A percentile compares a stretch with the other conserved stretches of the same genome.
Evolutionary conservation across 169 alveolate genomes (phyloP).

Genomic region (Cryptosporidium ubiquitum): DNA sequence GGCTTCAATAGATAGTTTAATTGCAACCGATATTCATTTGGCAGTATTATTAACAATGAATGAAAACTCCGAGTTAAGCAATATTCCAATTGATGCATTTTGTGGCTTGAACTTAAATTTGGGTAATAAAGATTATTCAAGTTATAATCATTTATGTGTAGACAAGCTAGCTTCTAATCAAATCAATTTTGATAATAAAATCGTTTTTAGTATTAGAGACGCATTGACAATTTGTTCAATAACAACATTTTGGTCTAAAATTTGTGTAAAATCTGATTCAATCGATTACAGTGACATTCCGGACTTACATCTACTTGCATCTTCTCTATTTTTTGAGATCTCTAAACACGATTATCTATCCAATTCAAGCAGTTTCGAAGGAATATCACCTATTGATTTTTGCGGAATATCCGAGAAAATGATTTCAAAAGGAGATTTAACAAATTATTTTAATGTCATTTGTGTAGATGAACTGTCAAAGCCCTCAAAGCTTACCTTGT

Average conservation of each 20-base stretch:
- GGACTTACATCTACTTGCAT: slow-evolving; percentile 19
- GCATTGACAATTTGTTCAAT: slow-evolving; percentile 34
- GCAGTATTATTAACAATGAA: slow-evolving; percentile 7
- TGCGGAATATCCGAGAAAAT: slow-evolving; percentile 33
- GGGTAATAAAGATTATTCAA: neutral
- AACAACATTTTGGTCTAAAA: slow-evolving; percentile 56
- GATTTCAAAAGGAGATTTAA: slow-evolving; percentile 26
- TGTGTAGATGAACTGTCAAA: slow-evolving; percentile 37
- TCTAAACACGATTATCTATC: slow-evolving; percentile 12
- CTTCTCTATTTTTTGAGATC: slow-evolving; percentile 22
- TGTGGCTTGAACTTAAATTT: slow-evolving; percentile 6
- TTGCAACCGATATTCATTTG: slow-evolving; percentile 42
- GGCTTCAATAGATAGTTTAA: slow-evolving; percentile 13
- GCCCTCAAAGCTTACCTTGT: neutral
- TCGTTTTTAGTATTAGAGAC: neutral
- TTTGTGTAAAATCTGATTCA: neutral
- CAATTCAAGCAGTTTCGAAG: neutral
- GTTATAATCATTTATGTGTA: slow-evolving; percentile 34
- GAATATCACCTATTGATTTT: slow-evolving; percentile 23
- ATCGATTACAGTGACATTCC: neutral
- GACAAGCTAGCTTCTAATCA: neutral
- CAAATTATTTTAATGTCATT: slow-evolving; percentile 20
- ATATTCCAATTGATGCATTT: slow-evolving; percentile 26
- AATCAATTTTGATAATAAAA: neutral
- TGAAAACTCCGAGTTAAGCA: neutral